These are phyloP conservation scores for Sphaceloma murrayae DNA, from an alignment of 2,329 filamentous ascomycete species.

Conservation along the genomic window DNA sequence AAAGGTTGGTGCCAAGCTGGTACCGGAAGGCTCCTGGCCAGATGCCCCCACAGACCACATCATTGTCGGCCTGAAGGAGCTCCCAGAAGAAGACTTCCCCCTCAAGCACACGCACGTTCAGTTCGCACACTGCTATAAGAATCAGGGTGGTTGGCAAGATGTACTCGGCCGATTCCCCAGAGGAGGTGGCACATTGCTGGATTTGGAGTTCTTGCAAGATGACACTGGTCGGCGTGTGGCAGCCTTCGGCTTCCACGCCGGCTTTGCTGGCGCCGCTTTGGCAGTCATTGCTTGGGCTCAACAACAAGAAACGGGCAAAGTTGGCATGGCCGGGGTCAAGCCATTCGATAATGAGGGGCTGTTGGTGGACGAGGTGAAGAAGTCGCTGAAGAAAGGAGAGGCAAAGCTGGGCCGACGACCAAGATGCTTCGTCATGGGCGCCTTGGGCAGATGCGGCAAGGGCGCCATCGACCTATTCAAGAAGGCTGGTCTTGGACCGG, in stretches of 20 bases:
- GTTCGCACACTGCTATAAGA: slow-evolving; percentile 34
- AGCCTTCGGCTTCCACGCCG: slow-evolving; percentile 62
- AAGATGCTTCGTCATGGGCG: slow-evolving; percentile 74
- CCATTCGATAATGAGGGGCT: slow-evolving; percentile 65
- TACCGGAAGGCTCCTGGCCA: slow-evolving; percentile 34
- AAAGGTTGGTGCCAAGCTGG: slow-evolving; percentile 31
- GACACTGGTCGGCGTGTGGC: slow-evolving; percentile 60
- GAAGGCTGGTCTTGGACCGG: slow-evolving; percentile 60
- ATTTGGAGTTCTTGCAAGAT: slow-evolving; percentile 79
- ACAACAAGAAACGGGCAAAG: slow-evolving; percentile 62
- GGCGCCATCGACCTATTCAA: slow-evolving; percentile 74
- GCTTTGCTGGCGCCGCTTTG: slow-evolving; percentile 54
- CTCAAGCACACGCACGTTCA: slow-evolving; percentile 54
- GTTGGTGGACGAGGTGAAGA: slow-evolving; percentile 65
- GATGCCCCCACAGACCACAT: slow-evolving; percentile 34
- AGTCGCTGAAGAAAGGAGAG: slow-evolving; percentile 55
- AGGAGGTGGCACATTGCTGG: slow-evolving; percentile 67
- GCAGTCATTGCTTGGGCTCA: slow-evolving; percentile 74
- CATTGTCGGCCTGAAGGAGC: slow-evolving; percentile 35
- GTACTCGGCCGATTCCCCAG: slow-evolving; percentile 70
- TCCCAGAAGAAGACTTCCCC: slow-evolving; percentile 49
- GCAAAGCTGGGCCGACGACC: slow-evolving; percentile 60
- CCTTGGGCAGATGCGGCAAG: slow-evolving; percentile 63
- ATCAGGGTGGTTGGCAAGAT: slow-evolving; percentile 65
- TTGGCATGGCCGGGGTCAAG: slow-evolving; percentile 56